phyloP scores from a whole-genome alignment of 352 stramenopile species.

The Globisporangium abappressorium region DNA sequence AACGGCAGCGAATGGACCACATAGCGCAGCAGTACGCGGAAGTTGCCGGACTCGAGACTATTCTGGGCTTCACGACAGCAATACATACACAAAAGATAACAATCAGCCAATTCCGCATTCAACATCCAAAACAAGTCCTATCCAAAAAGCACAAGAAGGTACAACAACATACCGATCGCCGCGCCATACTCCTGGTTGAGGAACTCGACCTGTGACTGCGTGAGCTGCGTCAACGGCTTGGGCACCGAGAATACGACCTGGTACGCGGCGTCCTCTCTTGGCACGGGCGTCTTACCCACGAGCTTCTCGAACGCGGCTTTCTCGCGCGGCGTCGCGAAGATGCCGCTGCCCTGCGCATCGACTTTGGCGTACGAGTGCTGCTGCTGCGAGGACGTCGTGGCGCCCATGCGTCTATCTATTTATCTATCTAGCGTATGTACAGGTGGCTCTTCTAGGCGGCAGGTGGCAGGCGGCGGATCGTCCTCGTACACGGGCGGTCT shows the following conservation, averaged over 20 bases:
- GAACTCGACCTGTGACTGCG: slow-evolving; percentile 52
- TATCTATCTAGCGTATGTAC: background rate
- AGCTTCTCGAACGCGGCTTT: slow-evolving; percentile 73
- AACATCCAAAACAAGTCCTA: background rate
- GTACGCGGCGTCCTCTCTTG: slow-evolving; percentile 55
- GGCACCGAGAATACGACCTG: slow-evolving; percentile 38
- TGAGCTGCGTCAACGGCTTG: slow-evolving; percentile 45
- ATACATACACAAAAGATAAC: background rate
- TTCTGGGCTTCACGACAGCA: slow-evolving; percentile 40
- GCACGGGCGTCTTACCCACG: slow-evolving; percentile 43
- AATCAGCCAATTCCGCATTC: background rate
- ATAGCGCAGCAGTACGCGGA: slow-evolving; percentile 65
- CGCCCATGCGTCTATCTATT: slow-evolving; percentile 33
- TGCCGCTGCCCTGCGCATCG: slow-evolving; percentile 17
- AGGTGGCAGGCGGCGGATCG: background rate
- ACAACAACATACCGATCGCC: slow-evolving; percentile 40
- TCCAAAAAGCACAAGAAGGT: background rate
- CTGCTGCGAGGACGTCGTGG: slow-evolving; percentile 30
- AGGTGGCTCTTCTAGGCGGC: background rate
- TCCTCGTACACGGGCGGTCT: too few relatives aligned
- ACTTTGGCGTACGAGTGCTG: slow-evolving; percentile 13
- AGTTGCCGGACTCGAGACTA: slow-evolving; percentile 70
- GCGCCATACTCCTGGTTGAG: slow-evolving; percentile 65
- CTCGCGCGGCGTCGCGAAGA: slow-evolving; percentile 53
- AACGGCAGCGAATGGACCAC: slow-evolving; percentile 54